Evolutionary conservation across 208 protist genomes (phyloP), one percentile per base, ranked within the genome.

Genomic region (Trypanosoma conorhini): DNA sequence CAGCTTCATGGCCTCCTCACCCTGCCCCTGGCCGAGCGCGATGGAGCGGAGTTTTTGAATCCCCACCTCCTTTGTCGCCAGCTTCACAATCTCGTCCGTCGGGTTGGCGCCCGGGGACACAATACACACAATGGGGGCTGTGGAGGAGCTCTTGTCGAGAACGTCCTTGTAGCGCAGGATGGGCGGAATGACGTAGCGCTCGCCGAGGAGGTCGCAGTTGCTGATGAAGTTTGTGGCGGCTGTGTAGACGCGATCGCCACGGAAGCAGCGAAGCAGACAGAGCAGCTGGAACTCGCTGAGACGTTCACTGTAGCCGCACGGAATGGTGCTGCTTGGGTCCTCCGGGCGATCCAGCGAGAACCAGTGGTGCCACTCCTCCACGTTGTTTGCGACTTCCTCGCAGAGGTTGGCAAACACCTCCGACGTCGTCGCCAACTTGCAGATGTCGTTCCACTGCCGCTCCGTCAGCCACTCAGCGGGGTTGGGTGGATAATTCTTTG

Each of bases 61-160:
- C 28, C 92, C 88, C 30, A 99, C 98, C 64, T 98, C 97, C 78
- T 97, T 97, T 56, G 89, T 87, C 0, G 97, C 98, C 9, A 99
- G 89, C 76, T 99, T 98, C 44, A 99, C 88, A 62, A 99, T 98
- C 70, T 99, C 98, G 69, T 92, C 90, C 12, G 96, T 97, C 12
- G 99, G 99, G 80, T 99, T 99, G 22, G 98, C 97, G 31, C 99
- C 99, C 24, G 98, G 98, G 9, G 95, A 98, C 21, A 99, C 93
- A 63, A 99, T 96, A 78, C 99, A 99, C 9, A 99, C 96, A 63
- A 99, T 97, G 26, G 99, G 99, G 12, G 96, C 94, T 35, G 84
- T 82, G 24, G 87, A 70, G 5, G 94, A 94, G 70, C 89, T 97
- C 83, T 98, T 95, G 52, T 95, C 85, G 44, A 97, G 96, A 50